Evolutionary conservation across 2,329 filamentous ascomycete species (phyloP).

Genomic region (Macrophomina tecta): DNA sequence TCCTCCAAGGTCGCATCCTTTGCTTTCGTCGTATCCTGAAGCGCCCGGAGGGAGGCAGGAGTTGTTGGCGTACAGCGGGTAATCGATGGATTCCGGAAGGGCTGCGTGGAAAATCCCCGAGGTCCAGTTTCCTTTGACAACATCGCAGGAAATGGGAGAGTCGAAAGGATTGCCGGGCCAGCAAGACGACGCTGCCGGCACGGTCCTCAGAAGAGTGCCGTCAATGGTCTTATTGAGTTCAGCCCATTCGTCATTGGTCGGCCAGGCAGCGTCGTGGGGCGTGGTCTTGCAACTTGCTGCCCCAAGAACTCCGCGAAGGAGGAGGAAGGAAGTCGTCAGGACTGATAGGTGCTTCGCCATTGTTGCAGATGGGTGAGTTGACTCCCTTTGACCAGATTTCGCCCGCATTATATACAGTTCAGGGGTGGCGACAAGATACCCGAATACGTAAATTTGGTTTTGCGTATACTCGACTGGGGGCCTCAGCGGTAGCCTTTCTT

Average conservation of each 20-base stretch:
- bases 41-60: slow-evolving; percentile 40
- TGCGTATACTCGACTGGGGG: too few relatives aligned
- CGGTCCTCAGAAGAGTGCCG: slow-evolving; percentile 51
- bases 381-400: too few relatives aligned
- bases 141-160: slow-evolving; percentile 33
- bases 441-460: too few relatives aligned
- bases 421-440: too few relatives aligned
- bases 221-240: slow-evolving; percentile 53
- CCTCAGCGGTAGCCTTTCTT: too few relatives aligned
- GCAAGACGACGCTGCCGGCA: slow-evolving; percentile 51
- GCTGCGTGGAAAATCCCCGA: slow-evolving; percentile 39
- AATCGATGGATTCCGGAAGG: slow-evolving; percentile 7
- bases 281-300: slow-evolving; percentile 53
- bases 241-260: slow-evolving; percentile 53
- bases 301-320: background rate
- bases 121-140: slow-evolving; percentile 39
- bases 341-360: background rate
- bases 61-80: slow-evolving; percentile 22
- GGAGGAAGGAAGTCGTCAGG: background rate
- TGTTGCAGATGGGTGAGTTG: background rate
- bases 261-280: slow-evolving; percentile 56
- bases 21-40: slow-evolving; percentile 34
- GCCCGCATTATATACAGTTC: too few relatives aligned
- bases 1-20: slow-evolving; percentile 34
- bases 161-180: slow-evolving; percentile 51